Evolutionary conservation across 2,329 filamentous ascomycete species (phyloP), one percentile per base, ranked within the genome.

Genomic region (Colletotrichum orbiculare): DNA sequence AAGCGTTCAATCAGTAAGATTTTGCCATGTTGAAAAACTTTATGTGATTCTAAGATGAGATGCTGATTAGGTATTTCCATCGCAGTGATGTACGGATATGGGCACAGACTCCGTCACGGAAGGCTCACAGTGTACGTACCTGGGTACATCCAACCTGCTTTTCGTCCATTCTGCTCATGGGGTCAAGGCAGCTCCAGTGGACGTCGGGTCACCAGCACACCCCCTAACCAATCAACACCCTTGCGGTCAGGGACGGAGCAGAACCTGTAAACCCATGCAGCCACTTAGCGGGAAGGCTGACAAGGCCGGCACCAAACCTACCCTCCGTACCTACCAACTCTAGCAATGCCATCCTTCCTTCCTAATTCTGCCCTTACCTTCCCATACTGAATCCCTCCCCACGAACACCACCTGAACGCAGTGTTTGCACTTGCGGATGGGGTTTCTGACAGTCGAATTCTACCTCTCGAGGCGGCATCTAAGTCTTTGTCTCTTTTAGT

Each of bases 281-380:
- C 49, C 43, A 64, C 54, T 55, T 42, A 64, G 54, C 48, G 54
- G 47, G 49, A 66, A 66, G 64, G 64, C 64, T 66, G 64, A 66
- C 63, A 63, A 65, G 63, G 60, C 50, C 37, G 52, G 42, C 60
- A 34, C 37, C 53, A 58, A 53, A 46, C 56, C 33, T 17, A 49
- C 64, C 48, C 10, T n/a, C n/a, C 43, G 25, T 11, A 15, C 42
- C 42, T 15, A 48, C 56, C 38, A 50, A 48, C 47, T 60, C 60
- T 64, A 37, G 47, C 17, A 43, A 43, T 58, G 49, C 54, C 54
- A 54, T 66, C 63, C 46, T 59, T 47, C 35, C 41, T 53, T 60
- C 54, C 42, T 10, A 41, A 49, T 25, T 25, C 25, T 25, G 25
- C 25, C 25, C 25, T 25, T 25, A 25, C 25, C 25, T 25, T 25